A percentile compares a stretch with the other conserved stretches of the same genome.
Conservation (phyloP, 129 eudicot genomes). For the Mikania micrantha region DNA sequence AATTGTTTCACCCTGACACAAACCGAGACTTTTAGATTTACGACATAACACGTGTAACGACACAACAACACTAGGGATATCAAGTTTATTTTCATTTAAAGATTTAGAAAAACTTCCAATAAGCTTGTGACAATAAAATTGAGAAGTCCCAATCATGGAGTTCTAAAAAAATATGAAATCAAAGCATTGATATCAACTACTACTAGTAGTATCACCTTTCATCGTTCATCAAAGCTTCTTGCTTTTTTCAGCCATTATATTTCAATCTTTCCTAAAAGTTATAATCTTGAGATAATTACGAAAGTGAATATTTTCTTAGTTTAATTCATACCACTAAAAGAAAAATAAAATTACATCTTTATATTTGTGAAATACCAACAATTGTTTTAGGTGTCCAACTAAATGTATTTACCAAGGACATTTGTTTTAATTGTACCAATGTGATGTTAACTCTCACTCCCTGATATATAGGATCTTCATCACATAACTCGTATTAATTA, state of each 20-base stretch:
- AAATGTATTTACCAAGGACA: too few species aligned
- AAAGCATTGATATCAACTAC: conserved; percentile 28
- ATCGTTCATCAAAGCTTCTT: conserved; percentile 2
- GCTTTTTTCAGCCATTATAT: conserved; percentile 12
- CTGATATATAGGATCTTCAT: too few species aligned
- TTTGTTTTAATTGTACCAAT: too few species aligned
- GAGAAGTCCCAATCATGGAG: conserved; percentile 20
- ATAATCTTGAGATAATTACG: not conserved
- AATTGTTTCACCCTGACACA: too few species aligned
- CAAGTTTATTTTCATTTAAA: too few species aligned
- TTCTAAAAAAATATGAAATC: conserved; percentile 13
- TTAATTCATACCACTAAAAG: not conserved
- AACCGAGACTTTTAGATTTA: too few species aligned
- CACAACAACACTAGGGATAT: too few species aligned
- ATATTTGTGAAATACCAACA: not conserved
- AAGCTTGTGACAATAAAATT: not conserved
- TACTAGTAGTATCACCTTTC: not conserved
- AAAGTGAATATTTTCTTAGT: not conserved
- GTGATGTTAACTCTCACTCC: too few species aligned
- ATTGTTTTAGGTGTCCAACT: not conserved
- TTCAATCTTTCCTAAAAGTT: not conserved
- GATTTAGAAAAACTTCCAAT: conserved; percentile 4
- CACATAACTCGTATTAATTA: too few species aligned
- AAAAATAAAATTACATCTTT: not conserved
- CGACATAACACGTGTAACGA: too few species aligned